phyloP scores from a whole-genome alignment of 139 green algal genomes.

The Chlamydomonas eustigma region DNA sequence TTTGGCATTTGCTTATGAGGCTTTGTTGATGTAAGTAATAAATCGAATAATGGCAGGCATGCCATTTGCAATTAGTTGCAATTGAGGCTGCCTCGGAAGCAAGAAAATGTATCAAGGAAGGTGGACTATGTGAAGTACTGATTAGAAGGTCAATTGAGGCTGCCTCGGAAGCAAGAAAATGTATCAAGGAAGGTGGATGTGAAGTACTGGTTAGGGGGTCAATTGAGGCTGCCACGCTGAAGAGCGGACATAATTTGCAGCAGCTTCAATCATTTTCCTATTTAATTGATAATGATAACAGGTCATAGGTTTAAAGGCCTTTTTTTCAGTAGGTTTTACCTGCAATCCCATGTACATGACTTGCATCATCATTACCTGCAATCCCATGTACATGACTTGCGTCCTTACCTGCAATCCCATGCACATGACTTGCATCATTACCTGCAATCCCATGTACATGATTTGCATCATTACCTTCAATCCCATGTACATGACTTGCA shows the following conservation, averaged over 20 bases:
- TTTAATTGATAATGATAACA: no score
- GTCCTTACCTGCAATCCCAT: conserved; percentile 87
- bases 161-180: conserved; percentile 26
- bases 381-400: conserved; percentile 98
- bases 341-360: background rate
- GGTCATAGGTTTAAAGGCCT: no score
- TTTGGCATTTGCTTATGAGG: no score
- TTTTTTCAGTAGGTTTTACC: background rate
- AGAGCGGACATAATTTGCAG: background rate
- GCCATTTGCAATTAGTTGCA: conserved; percentile 46
- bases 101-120: background rate
- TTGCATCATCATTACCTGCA: conserved; percentile 44
- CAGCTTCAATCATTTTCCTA: background rate
- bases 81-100: conserved; percentile 44
- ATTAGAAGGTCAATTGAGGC: no score
- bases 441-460: background rate
- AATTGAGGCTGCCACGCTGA: background rate
- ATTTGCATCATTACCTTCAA: background rate
- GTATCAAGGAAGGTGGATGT: background rate
- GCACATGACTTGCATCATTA: no score
- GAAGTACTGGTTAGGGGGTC: no score
- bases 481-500: no score
- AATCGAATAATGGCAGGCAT: conserved; percentile 11
- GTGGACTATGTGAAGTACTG: background rate
- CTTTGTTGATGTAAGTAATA: no score